These are phyloP conservation scores for Blastobotrys illinoisensis DNA, from an alignment of 1,139 yeast genomes.

Conservation along the genomic window DNA sequence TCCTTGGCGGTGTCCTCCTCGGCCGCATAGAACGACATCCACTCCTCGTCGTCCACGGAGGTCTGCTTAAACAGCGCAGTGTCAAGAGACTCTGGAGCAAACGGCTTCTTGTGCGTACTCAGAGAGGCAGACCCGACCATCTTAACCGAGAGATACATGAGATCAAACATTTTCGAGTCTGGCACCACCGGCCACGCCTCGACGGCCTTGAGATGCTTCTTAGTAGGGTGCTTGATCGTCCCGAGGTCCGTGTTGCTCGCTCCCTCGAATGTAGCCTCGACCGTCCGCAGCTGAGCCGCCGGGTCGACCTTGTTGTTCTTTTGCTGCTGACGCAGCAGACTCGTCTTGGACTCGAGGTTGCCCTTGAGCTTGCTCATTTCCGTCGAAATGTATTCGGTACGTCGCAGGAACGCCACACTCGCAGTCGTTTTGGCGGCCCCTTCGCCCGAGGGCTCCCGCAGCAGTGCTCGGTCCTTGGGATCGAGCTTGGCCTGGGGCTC, in stretches of 20 bases:
- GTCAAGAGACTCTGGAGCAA: conserved; percentile 43
- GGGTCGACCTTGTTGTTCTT: conserved; percentile 42
- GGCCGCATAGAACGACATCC: conserved; percentile 70
- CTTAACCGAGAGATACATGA: conserved; percentile 63
- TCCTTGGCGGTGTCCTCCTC: conserved; percentile 36
- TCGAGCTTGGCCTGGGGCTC: conserved; percentile 42
- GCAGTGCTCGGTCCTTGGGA: conserved; percentile 67
- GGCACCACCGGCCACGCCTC: conserved; percentile 80
- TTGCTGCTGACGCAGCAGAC: conserved; percentile 21
- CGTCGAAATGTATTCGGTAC: conserved; percentile 81
- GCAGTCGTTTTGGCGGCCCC: conserved; percentile 48
- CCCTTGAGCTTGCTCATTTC: conserved; percentile 28
- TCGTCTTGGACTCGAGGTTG: conserved; percentile 29
- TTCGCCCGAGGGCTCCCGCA: conserved; percentile 61
- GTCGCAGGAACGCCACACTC: conserved; percentile 77
- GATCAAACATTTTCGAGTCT: conserved; percentile 83
- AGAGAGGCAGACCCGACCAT: conserved; percentile 75
- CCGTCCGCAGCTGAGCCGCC: conserved; percentile 55
- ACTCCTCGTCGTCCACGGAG: conserved; percentile 68
- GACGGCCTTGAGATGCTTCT: conserved; percentile 67
- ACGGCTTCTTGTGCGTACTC: conserved; percentile 40
- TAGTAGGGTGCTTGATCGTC: conserved; percentile 66
- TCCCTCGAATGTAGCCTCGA: conserved; percentile 71
- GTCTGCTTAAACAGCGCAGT: conserved; percentile 73
- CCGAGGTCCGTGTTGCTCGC: conserved; percentile 43